phyloP scores from a whole-genome alignment of 257 asterid species.

The Jaltomata sinuosa region DNA sequence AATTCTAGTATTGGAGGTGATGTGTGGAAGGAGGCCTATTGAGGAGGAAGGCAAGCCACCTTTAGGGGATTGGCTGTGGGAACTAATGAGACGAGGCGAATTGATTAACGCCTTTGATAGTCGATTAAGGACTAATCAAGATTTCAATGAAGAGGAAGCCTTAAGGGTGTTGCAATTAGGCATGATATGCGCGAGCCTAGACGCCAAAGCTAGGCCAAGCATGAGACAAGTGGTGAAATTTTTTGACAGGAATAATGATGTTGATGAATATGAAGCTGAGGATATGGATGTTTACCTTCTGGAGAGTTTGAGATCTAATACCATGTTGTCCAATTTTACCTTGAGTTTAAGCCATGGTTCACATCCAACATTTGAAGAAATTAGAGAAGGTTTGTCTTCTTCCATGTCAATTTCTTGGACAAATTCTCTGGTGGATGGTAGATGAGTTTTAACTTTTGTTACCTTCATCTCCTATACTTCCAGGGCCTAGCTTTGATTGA shows the following conservation, averaged over 20 bases:
- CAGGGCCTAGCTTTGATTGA: neutral
- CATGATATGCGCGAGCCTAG: constrained; percentile 39
- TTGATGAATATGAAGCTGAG: constrained; percentile 25
- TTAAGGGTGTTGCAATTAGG: constrained; percentile 48
- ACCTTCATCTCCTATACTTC: neutral
- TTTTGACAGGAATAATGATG: constrained; percentile 38
- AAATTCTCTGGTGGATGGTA: constrained; percentile 32
- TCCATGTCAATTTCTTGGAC: constrained; percentile 55
- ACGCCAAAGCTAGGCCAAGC: constrained; percentile 43
- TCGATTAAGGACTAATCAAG: constrained; percentile 19
- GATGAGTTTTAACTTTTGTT: constrained; percentile 24
- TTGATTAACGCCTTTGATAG: constrained; percentile 30
- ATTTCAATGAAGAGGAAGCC: constrained; percentile 30
- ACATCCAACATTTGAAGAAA: constrained; percentile 55
- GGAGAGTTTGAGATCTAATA: constrained; percentile 28
- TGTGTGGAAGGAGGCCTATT: constrained; percentile 50
- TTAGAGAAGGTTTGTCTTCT: constrained; percentile 31
- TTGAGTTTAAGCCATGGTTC: constrained; percentile 23
- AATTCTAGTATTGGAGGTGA: constrained; percentile 46
- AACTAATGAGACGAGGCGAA: constrained; percentile 27
- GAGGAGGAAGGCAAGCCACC: constrained; percentile 42
- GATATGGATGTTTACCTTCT: constrained; percentile 39
- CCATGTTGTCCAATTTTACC: constrained; percentile 34
- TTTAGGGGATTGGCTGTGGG: constrained; percentile 54
- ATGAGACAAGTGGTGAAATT: constrained; percentile 62